Conservation (phyloP, 192 early-diverging fungal genomes). For the Podila epicladia region DNA sequence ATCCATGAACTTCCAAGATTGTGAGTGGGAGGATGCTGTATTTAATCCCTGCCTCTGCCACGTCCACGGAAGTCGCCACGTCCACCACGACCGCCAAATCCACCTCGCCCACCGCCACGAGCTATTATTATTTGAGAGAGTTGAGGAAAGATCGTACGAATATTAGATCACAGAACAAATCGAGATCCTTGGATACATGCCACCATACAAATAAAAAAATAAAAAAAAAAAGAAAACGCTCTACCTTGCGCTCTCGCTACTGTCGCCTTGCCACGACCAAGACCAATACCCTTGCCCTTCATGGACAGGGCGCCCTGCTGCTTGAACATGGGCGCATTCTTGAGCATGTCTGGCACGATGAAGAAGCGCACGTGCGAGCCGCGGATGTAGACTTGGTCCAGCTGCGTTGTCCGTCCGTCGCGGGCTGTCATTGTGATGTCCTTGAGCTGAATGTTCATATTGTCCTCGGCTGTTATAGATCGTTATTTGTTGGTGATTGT, state of each 20-base stretch:
- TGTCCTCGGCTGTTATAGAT: constrained; percentile 83
- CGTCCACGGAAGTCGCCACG: constrained; percentile 43
- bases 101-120: constrained; percentile 38
- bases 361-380: constrained; percentile 94
- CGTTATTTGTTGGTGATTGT: not conserved
- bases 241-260: constrained; percentile 82
- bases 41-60: constrained; percentile 32
- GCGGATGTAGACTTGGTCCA: constrained; percentile 97
- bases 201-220: too few relatives aligned
- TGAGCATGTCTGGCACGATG: constrained; percentile 99
- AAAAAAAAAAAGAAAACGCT: not conserved
- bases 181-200: too few relatives aligned
- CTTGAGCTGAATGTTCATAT: constrained; percentile 98
- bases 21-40: not conserved
- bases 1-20: not conserved
- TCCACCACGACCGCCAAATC: constrained; percentile 36
- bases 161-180: not conserved
- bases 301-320: constrained; percentile 82
- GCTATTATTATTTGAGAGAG: constrained; percentile 10
- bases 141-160: not conserved
- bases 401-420: constrained; percentile 89
- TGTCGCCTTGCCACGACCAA: constrained; percentile 85
- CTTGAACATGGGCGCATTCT: constrained; percentile 99
- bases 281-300: constrained; percentile 86
- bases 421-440: constrained; percentile 93